Base-by-base conservation (phyloP, 2,329 filamentous ascomycete genomes). In the Fusarium buharicum region DNA sequence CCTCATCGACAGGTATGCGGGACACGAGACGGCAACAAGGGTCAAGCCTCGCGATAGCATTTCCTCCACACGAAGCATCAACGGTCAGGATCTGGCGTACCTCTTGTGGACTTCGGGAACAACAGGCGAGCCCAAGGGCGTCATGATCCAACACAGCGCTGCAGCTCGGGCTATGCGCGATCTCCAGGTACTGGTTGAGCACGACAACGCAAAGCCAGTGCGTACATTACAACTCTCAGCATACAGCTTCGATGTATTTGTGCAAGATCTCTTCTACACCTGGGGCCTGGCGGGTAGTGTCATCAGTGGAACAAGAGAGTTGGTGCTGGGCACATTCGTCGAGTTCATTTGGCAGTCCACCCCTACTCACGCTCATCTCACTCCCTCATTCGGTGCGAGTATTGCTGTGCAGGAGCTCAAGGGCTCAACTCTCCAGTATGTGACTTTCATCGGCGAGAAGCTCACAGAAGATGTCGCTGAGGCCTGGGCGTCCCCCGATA, bases 191-290 rank as follows among this genome's bases (percentile, higher is more conserved):
- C 59, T 54, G 2, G 59, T 62, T 0, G 59, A 62, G 3, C 59
- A 63, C 6, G 47, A 59, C 1, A 24, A 33, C 18, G 11, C 18
- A 1, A 59, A 49, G 1, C 59, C 63, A 12, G 59, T 62, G 1
- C 59, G 59, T 0, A 62, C 59, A 0, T 6, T 62, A 0, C 59
- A 62, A 4, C 44, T 62, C 3, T 62, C 59, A 0, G 47, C 59
- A 4, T 63, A 62, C 12, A 62, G 59, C n/a, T 62, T 62, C 4
- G 59, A 62, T 2, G 59, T 62, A 2, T 62, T 62, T 7, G 59
- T 62, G 0, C 59, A 62, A 36, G 59, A 62, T 1, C 30, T 62
- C 0, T 62, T 62, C 4, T 62, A 63, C 8, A 62, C 59, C 0
- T 62, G 59, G 59, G 59, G 59, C 1, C 3, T 62, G 2, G 47